Conservation (phyloP, 2,329 filamentous ascomycete species). For the Nemania sp. region DNA sequence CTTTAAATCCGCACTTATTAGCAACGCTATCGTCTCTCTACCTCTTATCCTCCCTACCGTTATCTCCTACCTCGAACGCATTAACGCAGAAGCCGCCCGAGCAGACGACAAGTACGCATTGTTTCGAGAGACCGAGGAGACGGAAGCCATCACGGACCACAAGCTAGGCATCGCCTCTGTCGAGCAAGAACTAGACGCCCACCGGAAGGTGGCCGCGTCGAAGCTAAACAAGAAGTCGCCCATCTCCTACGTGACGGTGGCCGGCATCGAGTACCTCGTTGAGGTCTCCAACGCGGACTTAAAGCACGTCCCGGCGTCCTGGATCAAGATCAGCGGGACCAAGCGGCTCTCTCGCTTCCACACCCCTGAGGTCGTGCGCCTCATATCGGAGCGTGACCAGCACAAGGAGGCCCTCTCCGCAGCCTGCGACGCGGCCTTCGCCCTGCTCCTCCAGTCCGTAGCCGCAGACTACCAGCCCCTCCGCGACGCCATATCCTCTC, state of each 20-base stretch:
- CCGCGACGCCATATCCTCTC: constrained; percentile 82
- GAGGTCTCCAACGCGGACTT: constrained; percentile 84
- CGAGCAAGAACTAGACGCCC: constrained; percentile 83
- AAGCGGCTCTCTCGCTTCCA: constrained; percentile 93
- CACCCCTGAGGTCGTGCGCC: constrained; percentile 82
- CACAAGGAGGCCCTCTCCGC: constrained; percentile 92
- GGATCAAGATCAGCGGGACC: constrained; percentile 92
- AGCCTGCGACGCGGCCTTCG: constrained; percentile 85
- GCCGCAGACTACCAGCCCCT: constrained; percentile 85
- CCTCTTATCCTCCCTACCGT: constrained; percentile 77
- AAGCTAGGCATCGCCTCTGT: constrained; percentile 91
- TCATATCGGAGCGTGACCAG: constrained; percentile 87
- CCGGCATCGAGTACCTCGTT: constrained; percentile 92
- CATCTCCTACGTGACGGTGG: constrained; percentile 79
- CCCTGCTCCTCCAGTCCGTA: constrained; percentile 71
- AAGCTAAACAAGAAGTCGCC: constrained; percentile 72
- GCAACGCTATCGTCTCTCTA: constrained; percentile 72
- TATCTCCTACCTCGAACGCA: constrained; percentile 76
- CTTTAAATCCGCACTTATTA: constrained; percentile 73
- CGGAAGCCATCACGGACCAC: constrained; percentile 84
- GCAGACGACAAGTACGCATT: constrained; percentile 93
- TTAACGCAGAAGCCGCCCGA: constrained; percentile 82
- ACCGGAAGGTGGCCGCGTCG: constrained; percentile 71
- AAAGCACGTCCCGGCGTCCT: constrained; percentile 88
- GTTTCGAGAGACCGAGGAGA: constrained; percentile 86